Evolutionary conservation across 2,329 filamentous ascomycete genomes (phyloP).

Genomic region (Fusarium sp.): DNA sequence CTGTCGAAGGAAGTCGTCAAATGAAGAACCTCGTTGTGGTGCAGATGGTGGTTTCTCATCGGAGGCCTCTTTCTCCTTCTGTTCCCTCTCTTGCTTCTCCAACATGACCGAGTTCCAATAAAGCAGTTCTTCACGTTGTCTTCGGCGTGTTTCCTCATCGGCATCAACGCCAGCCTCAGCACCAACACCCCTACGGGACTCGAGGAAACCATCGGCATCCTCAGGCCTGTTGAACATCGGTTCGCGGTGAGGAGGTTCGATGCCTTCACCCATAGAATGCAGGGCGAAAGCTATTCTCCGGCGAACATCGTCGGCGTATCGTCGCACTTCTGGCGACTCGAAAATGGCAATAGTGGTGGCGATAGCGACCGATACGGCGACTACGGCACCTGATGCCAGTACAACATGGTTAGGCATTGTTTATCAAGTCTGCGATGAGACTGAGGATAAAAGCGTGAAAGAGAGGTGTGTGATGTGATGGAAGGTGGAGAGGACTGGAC

Average conservation of each 20-base stretch:
- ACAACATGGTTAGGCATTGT: conserved; percentile 70
- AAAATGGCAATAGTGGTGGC: conserved; percentile 72
- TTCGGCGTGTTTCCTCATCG: conserved; percentile 71
- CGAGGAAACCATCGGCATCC: conserved; percentile 73
- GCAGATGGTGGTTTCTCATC: conserved; percentile 16
- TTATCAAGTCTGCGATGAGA: conserved; percentile 16
- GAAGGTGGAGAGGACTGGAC: conserved; percentile 11
- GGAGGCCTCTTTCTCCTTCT: conserved; percentile 37
- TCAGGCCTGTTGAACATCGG: conserved; percentile 75
- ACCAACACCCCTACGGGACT: conserved; percentile 60
- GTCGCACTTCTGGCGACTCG: conserved; percentile 73
- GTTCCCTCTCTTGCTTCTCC: conserved; percentile 59
- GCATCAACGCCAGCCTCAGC: conserved; percentile 67
- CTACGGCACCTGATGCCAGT: conserved; percentile 68
- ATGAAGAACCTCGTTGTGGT: conserved; percentile 57
- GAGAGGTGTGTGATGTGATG: conserved; percentile 13
- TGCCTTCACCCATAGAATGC: conserved; percentile 69
- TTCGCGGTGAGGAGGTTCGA: conserved; percentile 62
- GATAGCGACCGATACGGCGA: conserved; percentile 69
- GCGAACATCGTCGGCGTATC: conserved; percentile 71
- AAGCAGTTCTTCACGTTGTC: conserved; percentile 74
- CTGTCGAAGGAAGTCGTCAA: conserved; percentile 70
- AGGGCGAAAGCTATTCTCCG: conserved; percentile 72
- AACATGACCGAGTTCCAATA: conserved; percentile 73
- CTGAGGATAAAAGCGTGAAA: conserved; percentile 24